Evolutionary conservation across 768 basidiomycete genomes (phyloP), one percentile per base, ranked within the genome.

Genomic region (Tricholoma flavovirens): DNA sequence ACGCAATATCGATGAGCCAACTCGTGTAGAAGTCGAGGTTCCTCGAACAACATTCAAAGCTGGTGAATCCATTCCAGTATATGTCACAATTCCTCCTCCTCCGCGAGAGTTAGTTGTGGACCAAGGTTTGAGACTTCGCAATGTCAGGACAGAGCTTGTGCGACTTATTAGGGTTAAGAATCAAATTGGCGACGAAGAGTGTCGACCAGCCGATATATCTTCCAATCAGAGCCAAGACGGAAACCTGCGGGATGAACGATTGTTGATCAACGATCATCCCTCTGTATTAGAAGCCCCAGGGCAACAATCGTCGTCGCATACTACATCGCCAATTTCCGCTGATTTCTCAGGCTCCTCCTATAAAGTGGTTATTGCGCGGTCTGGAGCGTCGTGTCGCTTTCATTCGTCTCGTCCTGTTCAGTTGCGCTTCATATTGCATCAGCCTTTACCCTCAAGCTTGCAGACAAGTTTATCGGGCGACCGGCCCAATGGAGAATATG

Each of bases 381-480:
- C 94, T 12, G 96, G 96, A 46, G 94, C 93, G 42, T 88, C 92
- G 17, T 93, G 93, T 68, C 86, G 93, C 46, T 93, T 97, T 67
- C 93, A 97, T 62, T 82, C 85, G 0, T 78, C 82, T 45, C 81
- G 80, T 12, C 79, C 88, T 3, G 81, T 94, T 57, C 88, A 80
- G 60, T 77, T 92, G 36, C 83, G 93, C 3, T 89, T 98, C 57
- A 74, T 95, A 26, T 75, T 98, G 14, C 92, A 92, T 63, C 86
- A 82, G 51, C 73, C 79, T 17, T 74, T 77, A 4, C 74, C 79
- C 29, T 70, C 75, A 51, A 67, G 74, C 29, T 78, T 84, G n/a
- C 77, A 83, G 14, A 62, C 76, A 22, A 73, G 80, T 60, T 72
- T 75, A 46, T 72, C 73, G 56, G 69, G 70, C 54, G 74, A 74